Evolutionary conservation across 495 filamentous ascomycete genomes (phyloP), one percentile per base, ranked within the genome.

Genomic region (Halenospora varia): DNA sequence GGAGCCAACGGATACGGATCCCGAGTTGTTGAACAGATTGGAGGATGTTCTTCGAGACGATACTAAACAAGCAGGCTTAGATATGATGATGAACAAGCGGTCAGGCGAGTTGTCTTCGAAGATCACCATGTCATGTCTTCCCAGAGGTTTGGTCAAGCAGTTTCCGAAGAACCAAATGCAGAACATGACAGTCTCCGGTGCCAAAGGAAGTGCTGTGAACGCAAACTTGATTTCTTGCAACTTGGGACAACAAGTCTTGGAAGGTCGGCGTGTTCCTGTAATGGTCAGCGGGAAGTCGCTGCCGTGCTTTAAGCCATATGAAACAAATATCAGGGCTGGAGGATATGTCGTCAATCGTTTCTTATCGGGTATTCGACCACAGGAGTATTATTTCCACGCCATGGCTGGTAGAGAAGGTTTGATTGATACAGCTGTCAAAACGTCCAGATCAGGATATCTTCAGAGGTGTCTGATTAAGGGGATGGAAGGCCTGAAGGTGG

Each of bases 141-240:
- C 94, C 1, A 65, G 66, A 9, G 92, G 90, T 29, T 82, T 99
- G 35, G 83, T 85, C 55, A 99, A 99, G 72, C 83, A 84, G 19
- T 97, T 97, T 73, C 95, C 95, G 0, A 87, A 86, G 66, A 99
- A 99, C 62, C 95, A 97, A 70, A 97, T 99, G 91, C 95, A 97
- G 77, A 83, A 87, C 58, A 99, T 99, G 95, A 99, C 95, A 10
- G 85, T 86, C 2, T 96, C 95, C 23, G 95, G 95, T 65, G 95
- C 95, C 48, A 99, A 99, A 79, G 94, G 95, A 66, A 87, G 81
- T 35, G 71, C 79, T 52, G 95, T 97, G 65, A 99, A 99, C 69
- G 95, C 95, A 55, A 96, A 94, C 64, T 83, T 96, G 53, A 97
- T 99, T 75, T 96, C 92, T 25, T 97, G 92, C 71, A 95, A 97